Evolutionary conservation across 305 asterid genomes (phyloP), one percentile per base, ranked within the genome.

Genomic region (Rubia occidens): DNA sequence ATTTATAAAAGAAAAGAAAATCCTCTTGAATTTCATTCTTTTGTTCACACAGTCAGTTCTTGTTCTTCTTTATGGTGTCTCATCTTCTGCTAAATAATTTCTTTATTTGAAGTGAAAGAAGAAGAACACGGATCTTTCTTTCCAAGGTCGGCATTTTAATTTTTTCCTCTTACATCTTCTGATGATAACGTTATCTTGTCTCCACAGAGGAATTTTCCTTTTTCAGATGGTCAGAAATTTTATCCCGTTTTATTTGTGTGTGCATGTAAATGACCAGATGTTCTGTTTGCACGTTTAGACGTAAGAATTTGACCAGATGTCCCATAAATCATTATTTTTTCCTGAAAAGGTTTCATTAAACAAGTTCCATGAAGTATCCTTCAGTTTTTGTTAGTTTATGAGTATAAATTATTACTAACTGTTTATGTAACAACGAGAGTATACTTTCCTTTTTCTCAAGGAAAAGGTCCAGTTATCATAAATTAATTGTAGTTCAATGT

Each of bases 301-400:
- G 70, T 67, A 68, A 45, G 75, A 64, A 72, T 73, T 73, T 70
- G 70, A 69, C 75, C 59, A 71, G 32, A 3, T 32, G 35, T 32
- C 26, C 26, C 26, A 49, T 56, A 60, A 47, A 71, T 58, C 32
- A n/a, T 71, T 44, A 47, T 55, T 20, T 7, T 17, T 51, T 20
- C 17, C 21, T 51, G 21, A 51, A 51, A 51, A 51, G 2, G 21
- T n/a, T 51, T 51, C 6, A 4, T 17, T 11, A 13, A 47, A 47
- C 54, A 47, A 14, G 21, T 47, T 47, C 54, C 0, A 42, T 7
- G 45, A 7, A n/a, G n/a, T n/a, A n/a, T n/a, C n/a, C n/a, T n/a
- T n/a, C n/a, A n/a, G n/a, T n/a, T n/a, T n/a, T n/a, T n/a, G n/a
- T n/a, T n/a, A n/a, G n/a, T n/a, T n/a, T n/a, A n/a, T n/a, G n/a